A percentile compares a stretch with the other conserved stretches of the same genome.
These are phyloP conservation scores for Neurospora africana DNA, from an alignment of 495 filamentous ascomycete species.

Conservation along the genomic window DNA sequence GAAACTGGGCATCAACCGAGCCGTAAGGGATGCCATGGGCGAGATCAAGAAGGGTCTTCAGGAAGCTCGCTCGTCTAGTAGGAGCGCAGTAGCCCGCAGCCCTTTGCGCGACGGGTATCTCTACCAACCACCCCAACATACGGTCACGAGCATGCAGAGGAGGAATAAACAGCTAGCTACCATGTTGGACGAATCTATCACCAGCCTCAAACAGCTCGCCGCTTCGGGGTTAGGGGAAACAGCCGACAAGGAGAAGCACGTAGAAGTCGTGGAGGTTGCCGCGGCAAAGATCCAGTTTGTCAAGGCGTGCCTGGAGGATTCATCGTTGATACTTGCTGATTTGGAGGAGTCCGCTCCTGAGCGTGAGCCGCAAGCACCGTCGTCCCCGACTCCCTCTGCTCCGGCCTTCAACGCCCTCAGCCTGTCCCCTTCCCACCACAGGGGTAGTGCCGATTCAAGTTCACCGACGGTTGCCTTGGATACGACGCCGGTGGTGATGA, in stretches of 20 bases:
- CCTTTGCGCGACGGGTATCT: background rate
- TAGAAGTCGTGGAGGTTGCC: slow-evolving; percentile 50
- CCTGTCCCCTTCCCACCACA: slow-evolving; percentile 13
- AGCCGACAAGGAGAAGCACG: slow-evolving; percentile 17
- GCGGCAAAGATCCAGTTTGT: slow-evolving; percentile 69
- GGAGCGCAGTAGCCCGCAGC: slow-evolving; percentile 6
- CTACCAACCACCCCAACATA: slow-evolving; percentile 1
- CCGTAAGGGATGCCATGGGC: slow-evolving; percentile 77
- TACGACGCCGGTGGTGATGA: slow-evolving; percentile 22
- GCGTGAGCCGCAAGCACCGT: background rate
- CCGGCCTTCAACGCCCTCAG: background rate
- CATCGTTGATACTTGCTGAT: slow-evolving; percentile 43
- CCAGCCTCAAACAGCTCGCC: slow-evolving; percentile 49
- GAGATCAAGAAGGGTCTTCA: slow-evolving; percentile 52
- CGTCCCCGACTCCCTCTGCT: background rate
- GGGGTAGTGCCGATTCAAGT: slow-evolving; percentile 3
- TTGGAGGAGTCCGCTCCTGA: slow-evolving; percentile 22
- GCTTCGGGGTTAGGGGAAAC: slow-evolving; percentile 18
- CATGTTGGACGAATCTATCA: slow-evolving; percentile 61
- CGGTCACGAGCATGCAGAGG: slow-evolving; percentile 46
- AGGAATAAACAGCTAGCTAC: slow-evolving; percentile 64
- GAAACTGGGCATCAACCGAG: slow-evolving; percentile 79
- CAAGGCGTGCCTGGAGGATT: slow-evolving; percentile 64
- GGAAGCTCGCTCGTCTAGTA: slow-evolving; percentile 30
- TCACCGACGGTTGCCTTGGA: slow-evolving; percentile 24